Percentiles rank a stretch among this genome's conserved stretches.
Conservation (phyloP, 1,284 basidiomycete species). For the Cryptococcus jaspeensis region DNA sequence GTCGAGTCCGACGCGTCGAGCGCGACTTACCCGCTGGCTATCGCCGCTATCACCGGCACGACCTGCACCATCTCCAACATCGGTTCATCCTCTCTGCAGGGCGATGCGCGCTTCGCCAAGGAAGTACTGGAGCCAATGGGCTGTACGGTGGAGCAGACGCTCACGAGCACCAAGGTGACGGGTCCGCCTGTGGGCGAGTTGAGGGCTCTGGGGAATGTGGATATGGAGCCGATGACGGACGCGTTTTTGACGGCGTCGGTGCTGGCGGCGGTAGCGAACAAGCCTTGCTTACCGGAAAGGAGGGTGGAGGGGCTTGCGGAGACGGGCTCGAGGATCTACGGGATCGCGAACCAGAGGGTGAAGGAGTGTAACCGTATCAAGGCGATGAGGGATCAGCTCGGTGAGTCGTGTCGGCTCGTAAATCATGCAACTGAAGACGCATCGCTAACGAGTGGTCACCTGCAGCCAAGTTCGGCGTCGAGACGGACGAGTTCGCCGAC, state of each 20-base stretch:
- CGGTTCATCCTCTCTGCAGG: constrained; percentile 85
- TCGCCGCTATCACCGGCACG: constrained; percentile 94
- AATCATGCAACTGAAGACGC: not conserved
- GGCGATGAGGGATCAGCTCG: constrained; percentile 94
- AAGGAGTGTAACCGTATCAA: constrained; percentile 97
- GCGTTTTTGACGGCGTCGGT: constrained; percentile 95
- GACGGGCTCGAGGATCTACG: constrained; percentile 75
- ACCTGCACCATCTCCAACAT: constrained; percentile 92
- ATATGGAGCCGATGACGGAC: constrained; percentile 99
- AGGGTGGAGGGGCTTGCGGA: constrained; percentile 44
- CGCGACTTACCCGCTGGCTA: constrained; percentile 94
- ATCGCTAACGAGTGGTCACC: constrained; percentile 1
- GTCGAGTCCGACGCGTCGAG: constrained; percentile 96
- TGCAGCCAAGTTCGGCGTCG: constrained; percentile 88
- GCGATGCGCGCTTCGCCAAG: constrained; percentile 92
- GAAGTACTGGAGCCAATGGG: constrained; percentile 95
- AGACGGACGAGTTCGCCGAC: constrained; percentile 88
- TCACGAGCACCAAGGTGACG: constrained; percentile 84
- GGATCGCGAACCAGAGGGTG: constrained; percentile 97
- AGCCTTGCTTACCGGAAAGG: constrained; percentile 53
- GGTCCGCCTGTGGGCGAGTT: constrained; percentile 81
- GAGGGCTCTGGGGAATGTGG: constrained; percentile 79
- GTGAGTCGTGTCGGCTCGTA: constrained; percentile 54
- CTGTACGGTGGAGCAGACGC: constrained; percentile 83
- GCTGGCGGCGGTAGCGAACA: constrained; percentile 78